A percentile compares a stretch with the other conserved stretches of the same genome.
Evolutionary conservation across 495 filamentous ascomycete species (phyloP).

Genomic region (Hyaloscypha bicolor): DNA sequence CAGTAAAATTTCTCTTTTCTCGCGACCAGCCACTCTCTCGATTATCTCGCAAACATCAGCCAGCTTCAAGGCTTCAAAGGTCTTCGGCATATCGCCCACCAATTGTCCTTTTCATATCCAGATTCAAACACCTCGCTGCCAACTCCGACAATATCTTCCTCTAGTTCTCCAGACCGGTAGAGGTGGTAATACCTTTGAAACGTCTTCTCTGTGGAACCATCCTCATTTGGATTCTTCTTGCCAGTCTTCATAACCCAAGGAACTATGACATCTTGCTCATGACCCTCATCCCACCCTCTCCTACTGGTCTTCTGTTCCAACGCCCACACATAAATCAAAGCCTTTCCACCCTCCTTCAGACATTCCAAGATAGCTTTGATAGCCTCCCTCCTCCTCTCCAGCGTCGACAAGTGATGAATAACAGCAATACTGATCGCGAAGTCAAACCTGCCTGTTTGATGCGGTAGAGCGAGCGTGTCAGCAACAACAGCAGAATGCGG

Average conservation of each 20-base stretch:
- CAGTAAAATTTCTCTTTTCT: neutral
- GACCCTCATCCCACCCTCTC: conserved; percentile 86
- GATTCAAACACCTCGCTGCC: conserved; percentile 76
- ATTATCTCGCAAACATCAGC: neutral
- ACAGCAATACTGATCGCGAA: conserved; percentile 96
- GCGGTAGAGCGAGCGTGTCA: conserved; percentile 71
- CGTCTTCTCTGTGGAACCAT: conserved; percentile 32
- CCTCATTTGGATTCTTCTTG: conserved; percentile 37
- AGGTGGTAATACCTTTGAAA: conserved; percentile 96
- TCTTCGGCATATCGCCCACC: conserved; percentile 72
- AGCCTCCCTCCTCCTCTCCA: conserved; percentile 70
- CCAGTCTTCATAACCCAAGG: conserved; percentile 79
- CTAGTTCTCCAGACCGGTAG: conserved; percentile 84
- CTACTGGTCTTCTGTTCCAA: conserved; percentile 89
- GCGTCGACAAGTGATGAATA: conserved; percentile 91
- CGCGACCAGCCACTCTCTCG: neutral
- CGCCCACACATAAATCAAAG: conserved; percentile 94
- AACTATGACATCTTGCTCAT: conserved; percentile 91
- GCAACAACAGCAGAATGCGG: conserved; percentile 63
- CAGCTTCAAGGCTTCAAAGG: neutral
- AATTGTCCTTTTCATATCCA: conserved; percentile 97
- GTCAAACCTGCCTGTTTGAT: conserved; percentile 70
- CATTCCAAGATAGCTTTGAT: conserved; percentile 71
- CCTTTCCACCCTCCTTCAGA: conserved; percentile 64
- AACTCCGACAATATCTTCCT: conserved; percentile 73